A percentile compares a stretch with the other conserved stretches of the same genome.
Conservation (phyloP, 495 filamentous ascomycete genomes). For the Neohortaea acidophila region DNA sequence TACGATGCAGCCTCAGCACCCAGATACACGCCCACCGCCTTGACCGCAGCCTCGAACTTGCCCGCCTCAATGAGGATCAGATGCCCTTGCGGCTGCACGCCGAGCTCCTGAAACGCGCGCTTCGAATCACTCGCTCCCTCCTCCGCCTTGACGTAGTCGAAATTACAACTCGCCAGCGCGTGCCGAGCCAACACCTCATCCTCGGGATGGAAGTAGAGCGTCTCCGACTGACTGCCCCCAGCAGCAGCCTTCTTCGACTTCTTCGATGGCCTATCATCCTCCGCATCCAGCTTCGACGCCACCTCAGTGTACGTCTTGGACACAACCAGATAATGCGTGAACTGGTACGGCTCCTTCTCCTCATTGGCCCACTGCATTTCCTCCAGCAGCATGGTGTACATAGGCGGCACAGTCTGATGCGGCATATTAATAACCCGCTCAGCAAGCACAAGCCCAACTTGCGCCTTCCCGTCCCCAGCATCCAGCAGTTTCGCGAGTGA, state of each 20-base stretch:
- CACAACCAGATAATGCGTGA: conserved; percentile 81
- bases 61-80: conserved; percentile 29
- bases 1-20: not conserved
- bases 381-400: conserved; percentile 91
- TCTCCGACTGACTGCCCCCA: conserved; percentile 15
- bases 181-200: conserved; percentile 76
- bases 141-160: conserved; percentile 59
- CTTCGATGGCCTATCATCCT: conserved; percentile 45
- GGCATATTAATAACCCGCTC: conserved; percentile 95
- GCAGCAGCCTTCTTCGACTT: conserved; percentile 53
- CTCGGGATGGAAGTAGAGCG: conserved; percentile 91
- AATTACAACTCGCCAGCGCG: conserved; percentile 47
- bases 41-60: conserved; percentile 31
- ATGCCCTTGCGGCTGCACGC: conserved; percentile 62
- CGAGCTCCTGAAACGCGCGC: conserved; percentile 83
- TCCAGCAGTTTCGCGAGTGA: conserved; percentile 67
- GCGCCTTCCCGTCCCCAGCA: conserved; percentile 34
- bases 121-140: conserved; percentile 77
- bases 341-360: conserved; percentile 83
- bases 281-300: conserved; percentile 58
- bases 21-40: conserved; percentile 31
- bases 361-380: conserved; percentile 82
- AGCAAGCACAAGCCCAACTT: conserved; percentile 71
- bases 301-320: conserved; percentile 86
- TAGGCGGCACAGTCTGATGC: conserved; percentile 74